Conservation (phyloP, 1,284 basidiomycete species). For the Tetrapyrgos nigripes region DNA sequence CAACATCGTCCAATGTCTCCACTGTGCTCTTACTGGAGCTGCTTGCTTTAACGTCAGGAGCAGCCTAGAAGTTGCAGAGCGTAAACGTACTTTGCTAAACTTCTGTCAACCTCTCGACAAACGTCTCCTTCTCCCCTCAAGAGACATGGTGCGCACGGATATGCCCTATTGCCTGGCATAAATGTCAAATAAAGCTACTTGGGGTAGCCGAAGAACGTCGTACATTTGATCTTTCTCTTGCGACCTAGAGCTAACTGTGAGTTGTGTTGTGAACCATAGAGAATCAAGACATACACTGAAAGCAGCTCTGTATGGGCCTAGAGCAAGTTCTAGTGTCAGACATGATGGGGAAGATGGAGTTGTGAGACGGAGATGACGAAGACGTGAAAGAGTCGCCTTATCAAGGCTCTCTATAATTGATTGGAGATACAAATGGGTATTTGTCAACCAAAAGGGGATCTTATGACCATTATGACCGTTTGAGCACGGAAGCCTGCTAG, state of each 20-base stretch:
- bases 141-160: constrained; percentile 24
- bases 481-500: neutral
- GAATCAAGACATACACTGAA: constrained; percentile 17
- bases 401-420: neutral
- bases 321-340: constrained; percentile 12
- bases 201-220: neutral
- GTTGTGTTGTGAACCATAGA: neutral
- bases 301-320: constrained; percentile 25
- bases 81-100: constrained; percentile 13
- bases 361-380: neutral
- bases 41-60: neutral
- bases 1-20: constrained; percentile 18
- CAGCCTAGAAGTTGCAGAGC: neutral
- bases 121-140: constrained; percentile 22
- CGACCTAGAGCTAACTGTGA: constrained; percentile 12
- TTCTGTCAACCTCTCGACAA: constrained; percentile 23
- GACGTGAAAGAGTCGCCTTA: neutral
- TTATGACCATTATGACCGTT: neutral
- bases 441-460: too few species aligned
- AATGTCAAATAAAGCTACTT: neutral
- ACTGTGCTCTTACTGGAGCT: constrained; percentile 12
- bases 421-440: neutral
- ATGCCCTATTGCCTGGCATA: constrained; percentile 19
- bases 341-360: neutral
- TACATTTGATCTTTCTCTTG: constrained; percentile 26